Percentiles rank a stretch among this genome's conserved stretches.
These are phyloP conservation scores for Boechera retrofracta DNA, from an alignment of 345 rosid genomes.

Conservation along the genomic window DNA sequence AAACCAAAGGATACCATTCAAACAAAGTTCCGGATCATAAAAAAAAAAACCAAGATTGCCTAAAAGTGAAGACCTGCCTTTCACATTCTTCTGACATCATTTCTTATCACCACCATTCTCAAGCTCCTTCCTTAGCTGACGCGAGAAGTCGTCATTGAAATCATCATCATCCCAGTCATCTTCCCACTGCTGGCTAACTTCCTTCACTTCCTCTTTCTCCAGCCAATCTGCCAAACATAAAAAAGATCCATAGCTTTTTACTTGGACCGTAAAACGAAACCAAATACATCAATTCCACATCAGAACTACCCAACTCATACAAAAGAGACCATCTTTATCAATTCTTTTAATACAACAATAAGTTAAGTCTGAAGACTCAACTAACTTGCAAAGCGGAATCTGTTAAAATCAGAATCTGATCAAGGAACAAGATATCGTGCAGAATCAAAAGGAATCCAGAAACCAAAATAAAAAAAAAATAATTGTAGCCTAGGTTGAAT, in stretches of 20 bases:
- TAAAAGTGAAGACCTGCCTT: not conserved
- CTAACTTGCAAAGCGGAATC: no score
- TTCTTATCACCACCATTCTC: constrained; percentile 63
- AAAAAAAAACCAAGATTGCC: not conserved
- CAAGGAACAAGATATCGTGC: not conserved
- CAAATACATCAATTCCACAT: not conserved
- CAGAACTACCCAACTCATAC: not conserved
- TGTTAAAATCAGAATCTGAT: not conserved
- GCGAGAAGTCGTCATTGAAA: constrained; percentile 88
- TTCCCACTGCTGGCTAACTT: constrained; percentile 88
- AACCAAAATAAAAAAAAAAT: not conserved
- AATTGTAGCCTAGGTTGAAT: not conserved
- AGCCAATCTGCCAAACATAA: constrained; percentile 61
- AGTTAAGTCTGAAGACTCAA: not conserved
- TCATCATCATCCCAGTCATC: constrained; percentile 98
- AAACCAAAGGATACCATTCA: not conserved
- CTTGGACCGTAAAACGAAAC: not conserved
- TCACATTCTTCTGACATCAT: constrained; percentile 31
- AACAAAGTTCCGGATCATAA: not conserved
- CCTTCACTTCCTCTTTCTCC: constrained; percentile 77
- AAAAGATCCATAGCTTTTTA: not conserved
- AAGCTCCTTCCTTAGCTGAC: constrained; percentile 82
- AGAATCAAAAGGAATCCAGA: not conserved
- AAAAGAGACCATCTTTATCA: not conserved
- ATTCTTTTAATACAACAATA: not conserved